phyloP scores from a whole-genome alignment of 495 filamentous ascomycete species.

The Hamigera avellanea region DNA sequence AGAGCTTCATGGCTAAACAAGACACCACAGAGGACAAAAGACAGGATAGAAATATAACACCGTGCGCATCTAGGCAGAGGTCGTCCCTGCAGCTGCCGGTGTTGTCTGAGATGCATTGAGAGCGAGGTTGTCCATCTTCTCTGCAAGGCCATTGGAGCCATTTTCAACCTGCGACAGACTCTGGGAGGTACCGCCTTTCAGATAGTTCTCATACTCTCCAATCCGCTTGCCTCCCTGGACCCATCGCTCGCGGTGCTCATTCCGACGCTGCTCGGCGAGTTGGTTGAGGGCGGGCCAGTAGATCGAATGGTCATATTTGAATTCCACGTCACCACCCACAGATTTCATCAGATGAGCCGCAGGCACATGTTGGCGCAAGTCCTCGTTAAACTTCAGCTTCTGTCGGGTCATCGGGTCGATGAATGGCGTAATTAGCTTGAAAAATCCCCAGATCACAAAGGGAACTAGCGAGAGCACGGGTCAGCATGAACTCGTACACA shows the following conservation, averaged over 20 bases:
- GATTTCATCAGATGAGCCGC: conserved; percentile 60
- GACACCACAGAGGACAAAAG: no score
- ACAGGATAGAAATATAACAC: no score
- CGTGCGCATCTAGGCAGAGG: no score
- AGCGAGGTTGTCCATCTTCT: conserved; percentile 1
- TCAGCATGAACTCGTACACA: not conserved
- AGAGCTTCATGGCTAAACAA: no score
- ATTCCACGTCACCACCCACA: conserved; percentile 48
- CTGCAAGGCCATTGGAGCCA: not conserved
- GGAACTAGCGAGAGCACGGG: conserved; percentile 46
- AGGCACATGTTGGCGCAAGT: conserved; percentile 67
- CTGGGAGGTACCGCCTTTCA: conserved; percentile 48
- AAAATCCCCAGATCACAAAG: conserved; percentile 79
- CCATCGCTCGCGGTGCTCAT: conserved; percentile 57
- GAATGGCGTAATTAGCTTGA: conserved; percentile 90
- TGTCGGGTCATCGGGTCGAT: conserved; percentile 85
- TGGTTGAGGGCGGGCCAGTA: conserved; percentile 83
- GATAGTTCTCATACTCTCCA: conserved; percentile 73
- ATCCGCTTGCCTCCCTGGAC: conserved; percentile 62
- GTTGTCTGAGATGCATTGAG: not conserved
- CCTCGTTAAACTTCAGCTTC: conserved; percentile 93
- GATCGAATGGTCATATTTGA: conserved; percentile 72
- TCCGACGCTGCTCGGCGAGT: conserved; percentile 49
- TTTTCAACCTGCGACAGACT: conserved; percentile 19
- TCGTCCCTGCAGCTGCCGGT: not conserved